Base-by-base conservation (phyloP, 176 grass and related monocot species). In the Zizania latifolia region DNA sequence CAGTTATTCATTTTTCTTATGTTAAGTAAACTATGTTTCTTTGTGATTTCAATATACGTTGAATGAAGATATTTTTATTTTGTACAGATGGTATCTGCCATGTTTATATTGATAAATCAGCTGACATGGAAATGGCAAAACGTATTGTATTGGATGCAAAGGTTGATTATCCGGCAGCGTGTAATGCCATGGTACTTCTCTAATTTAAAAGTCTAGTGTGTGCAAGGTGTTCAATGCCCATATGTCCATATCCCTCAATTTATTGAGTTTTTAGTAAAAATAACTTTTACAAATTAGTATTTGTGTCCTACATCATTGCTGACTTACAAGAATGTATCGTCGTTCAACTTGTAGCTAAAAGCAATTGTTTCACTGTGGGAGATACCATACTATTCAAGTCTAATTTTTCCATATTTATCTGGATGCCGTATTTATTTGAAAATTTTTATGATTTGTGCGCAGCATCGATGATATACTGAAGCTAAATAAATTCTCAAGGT, bases 91-190 rank as follows among this genome's bases (percentile, higher is more conserved):
- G 96, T 56, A 92, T 99, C 69, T 99, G 96, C 77, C 96, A 99
- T 95, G 87, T 99, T 61, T 99, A 99, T 71, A 87, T 99, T 59
- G 96, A 99, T 71, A 99, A 94, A 88, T 99, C 89, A 28, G 92
- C 92, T 68, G 89, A 99, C 69, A 88, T 99, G 84, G 81, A 89
- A 58, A 99, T 99, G 92, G 96, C 96, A 79, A 92, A 92, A 40
- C 53, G 83, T 48, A 90, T 99, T 22, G 96, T 99, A 72, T 68
- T 94, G 80, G 96, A 92, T 44, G 92, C 96, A 68, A 99, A 95
- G 53, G 74, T 94, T 61, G 96, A 99, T 85, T 99, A 99, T 88
- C 96, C 96, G n/a, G 92, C 96, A 71, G 89, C 96, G 0, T 99
- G 96, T 32, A 99, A 99, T 92, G 87, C 92, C 65, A 94, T 95